Base-by-base conservation (phyloP, 345 rosid species). In the Cardamine chenopodiifolia region DNA sequence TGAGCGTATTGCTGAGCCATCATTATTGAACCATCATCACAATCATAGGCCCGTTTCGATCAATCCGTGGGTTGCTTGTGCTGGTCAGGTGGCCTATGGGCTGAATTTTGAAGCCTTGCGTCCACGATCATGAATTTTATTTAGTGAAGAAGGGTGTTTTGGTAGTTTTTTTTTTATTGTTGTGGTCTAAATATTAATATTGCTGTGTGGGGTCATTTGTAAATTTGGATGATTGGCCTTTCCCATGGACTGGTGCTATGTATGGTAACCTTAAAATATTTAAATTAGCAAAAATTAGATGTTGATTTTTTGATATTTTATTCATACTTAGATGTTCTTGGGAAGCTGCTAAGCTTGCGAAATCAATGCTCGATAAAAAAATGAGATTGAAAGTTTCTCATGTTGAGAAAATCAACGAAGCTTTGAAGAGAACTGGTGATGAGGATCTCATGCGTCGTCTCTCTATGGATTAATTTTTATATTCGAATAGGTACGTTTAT, bases 321-420 rank as follows among this genome's bases (percentile, higher is more conserved):
- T n/a, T 15, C 49, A 44, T 44, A 3, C 49, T 45, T 45, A n/a
- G 18, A 44, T n/a, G 79, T 76, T 74, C 69, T 19, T 68, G 62
- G 61, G 97, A 93, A 87, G 93, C 97, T 72, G 78, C 71, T 29
- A 87, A 73, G 79, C 85, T 87, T 65, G 89, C 75, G 11, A 85
- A 83, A 69, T 80, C 62, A 2, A 85, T 90, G 85, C 81, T 86
- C 14, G 81, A 74, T 62, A 89, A 84, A 68, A 70, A 88, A 75
- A 70, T 87, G 56, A 62, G 50, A 34, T 50, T 88, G 62, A 70
- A 68, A 50, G 72, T 67, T 75, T 77, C 81, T 64, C 71, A 81
- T 66, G 76, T 61, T 14, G 84, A 74, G 40, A 75, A 79, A 80
- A 62, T 87, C 68, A 54, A 34, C 64, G 69, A 68, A 64, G 79